Base-by-base conservation (phyloP, 768 basidiomycete genomes). In the Amanita phalloides region DNA sequence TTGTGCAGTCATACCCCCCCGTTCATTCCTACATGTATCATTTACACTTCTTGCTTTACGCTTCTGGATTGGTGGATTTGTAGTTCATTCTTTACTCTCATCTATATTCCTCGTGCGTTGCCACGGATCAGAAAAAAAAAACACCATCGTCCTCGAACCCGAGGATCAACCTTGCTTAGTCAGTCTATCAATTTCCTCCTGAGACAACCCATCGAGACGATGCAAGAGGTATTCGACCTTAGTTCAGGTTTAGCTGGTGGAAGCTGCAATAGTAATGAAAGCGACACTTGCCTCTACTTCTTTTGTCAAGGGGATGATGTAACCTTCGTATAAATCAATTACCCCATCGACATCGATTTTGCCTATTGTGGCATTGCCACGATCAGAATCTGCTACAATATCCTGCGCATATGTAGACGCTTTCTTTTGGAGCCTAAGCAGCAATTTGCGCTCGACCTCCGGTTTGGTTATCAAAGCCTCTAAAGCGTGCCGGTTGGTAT, bases 221-320 rank as follows among this genome's bases (percentile, higher is more conserved):
- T 80, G 82, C 6, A 98, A 68, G n/a, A 99, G 78, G 67, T 99
- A 99, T 48, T 97, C 92, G 36, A 98, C 90, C 94, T 17, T 97
- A 60, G 2, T 45, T 44, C 21, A 17, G 44, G 32, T 28, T 38
- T 21, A 30, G 23, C 37, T n/a, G 10, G 10, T 28, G 21, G 21
- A 5, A 17, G 13, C 26, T 36, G 11, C 10, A 30, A 17, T 2
- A 25, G 13, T 25, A 0, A 3, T n/a, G 10, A 32, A 8, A 45
- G 10, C 14, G 26, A 70, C 1, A 51, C 75, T 44, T 63, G 95
- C 95, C 90, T 99, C 96, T 53, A 99, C 90, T 62, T 96, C 92
- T 66, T 95, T 97, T 0, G 96, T 99, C 57, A 99, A 66, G 7
- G 96, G 96, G 53, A 99, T 99, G 57, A 99, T 93, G 61, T 86